A percentile compares a stretch with the other conserved stretches of the same genome.
Conservation (phyloP, 768 basidiomycete species). For the Boletus eberwhitei region DNA sequence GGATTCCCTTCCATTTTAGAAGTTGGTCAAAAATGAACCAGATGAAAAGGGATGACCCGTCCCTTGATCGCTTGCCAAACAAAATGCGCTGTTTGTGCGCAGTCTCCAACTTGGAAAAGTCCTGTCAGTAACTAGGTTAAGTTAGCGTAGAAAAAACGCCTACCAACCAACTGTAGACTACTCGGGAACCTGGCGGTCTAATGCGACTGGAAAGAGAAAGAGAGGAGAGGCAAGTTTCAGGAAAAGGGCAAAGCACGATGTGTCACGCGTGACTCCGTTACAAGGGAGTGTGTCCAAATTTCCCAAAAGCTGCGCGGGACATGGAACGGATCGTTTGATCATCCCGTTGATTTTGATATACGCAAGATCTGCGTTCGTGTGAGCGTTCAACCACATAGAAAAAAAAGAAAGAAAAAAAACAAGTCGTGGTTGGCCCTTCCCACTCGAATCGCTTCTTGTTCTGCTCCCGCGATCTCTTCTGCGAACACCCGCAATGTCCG, state of each 20-base stretch:
- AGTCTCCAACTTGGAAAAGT: neutral
- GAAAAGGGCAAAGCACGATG: neutral
- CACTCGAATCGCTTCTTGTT: conserved; percentile 1
- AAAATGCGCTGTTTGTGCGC: conserved; percentile 29
- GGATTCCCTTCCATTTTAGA: conserved; percentile 34
- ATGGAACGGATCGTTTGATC: conserved; percentile 12
- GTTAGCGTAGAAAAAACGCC: neutral
- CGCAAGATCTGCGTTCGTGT: conserved; percentile 11
- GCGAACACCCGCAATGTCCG: conserved; percentile 8
- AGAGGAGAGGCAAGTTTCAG: neutral
- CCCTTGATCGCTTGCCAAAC: conserved; percentile 33
- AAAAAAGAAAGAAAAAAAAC: too few relatives aligned
- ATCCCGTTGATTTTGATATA: conserved; percentile 9
- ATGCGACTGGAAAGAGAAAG: neutral
- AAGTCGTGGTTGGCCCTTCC: neutral
- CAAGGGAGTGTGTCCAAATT: conserved; percentile 6
- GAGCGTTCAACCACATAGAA: too few relatives aligned
- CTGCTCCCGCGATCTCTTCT: conserved; percentile 2
- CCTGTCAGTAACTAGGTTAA: conserved; percentile 9
- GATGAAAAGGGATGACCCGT: conserved; percentile 28
- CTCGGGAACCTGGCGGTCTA: conserved; percentile 2
- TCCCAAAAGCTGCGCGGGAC: conserved; percentile 6
- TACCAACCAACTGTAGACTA: neutral
- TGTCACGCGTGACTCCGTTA: conserved; percentile 22
- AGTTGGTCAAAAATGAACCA: conserved; percentile 23